Evolutionary conservation across 768 basidiomycete species (phyloP).

Genomic region (Aureoboletus auriporus): DNA sequence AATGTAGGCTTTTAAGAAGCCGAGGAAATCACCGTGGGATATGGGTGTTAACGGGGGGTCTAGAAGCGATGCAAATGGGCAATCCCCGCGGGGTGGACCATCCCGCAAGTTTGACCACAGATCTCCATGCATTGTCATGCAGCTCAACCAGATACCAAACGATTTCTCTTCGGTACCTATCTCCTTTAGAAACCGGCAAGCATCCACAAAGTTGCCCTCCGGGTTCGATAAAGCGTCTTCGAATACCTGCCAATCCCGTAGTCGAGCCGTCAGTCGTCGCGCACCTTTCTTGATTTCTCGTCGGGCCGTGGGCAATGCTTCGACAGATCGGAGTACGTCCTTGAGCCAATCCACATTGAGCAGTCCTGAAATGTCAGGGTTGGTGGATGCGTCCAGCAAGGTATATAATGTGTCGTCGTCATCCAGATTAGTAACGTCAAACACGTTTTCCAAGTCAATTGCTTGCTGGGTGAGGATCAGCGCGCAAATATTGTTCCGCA

Average conservation of each 20-base stretch:
- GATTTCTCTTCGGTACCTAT: slow-evolving; percentile 62
- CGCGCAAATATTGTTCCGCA: background rate
- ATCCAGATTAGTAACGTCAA: slow-evolving; percentile 50
- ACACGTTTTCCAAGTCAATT: slow-evolving; percentile 52
- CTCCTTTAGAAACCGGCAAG: slow-evolving; percentile 54
- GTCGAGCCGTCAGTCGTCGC: slow-evolving; percentile 43
- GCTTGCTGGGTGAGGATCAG: slow-evolving; percentile 42
- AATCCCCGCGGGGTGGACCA: slow-evolving; percentile 14
- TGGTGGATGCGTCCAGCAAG: slow-evolving; percentile 62
- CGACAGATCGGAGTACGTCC: slow-evolving; percentile 19
- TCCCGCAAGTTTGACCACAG: slow-evolving; percentile 35
- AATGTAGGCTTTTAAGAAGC: slow-evolving; percentile 61
- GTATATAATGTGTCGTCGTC: slow-evolving; percentile 48
- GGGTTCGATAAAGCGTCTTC: slow-evolving; percentile 58
- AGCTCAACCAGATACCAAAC: slow-evolving; percentile 69
- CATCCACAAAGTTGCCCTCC: slow-evolving; percentile 44
- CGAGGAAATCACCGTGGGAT: slow-evolving; percentile 57
- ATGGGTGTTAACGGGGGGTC: slow-evolving; percentile 22
- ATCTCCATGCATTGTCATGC: slow-evolving; percentile 57
- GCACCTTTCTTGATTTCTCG: slow-evolving; percentile 43
- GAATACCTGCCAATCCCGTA: slow-evolving; percentile 57
- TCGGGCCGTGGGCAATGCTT: slow-evolving; percentile 30
- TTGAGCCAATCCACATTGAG: slow-evolving; percentile 38
- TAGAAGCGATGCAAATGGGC: slow-evolving; percentile 40
- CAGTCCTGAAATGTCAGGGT: slow-evolving; percentile 57